Evolutionary conservation across 2,329 filamentous ascomycete genomes (phyloP).

Genomic region (Colletotrichum sp.): DNA sequence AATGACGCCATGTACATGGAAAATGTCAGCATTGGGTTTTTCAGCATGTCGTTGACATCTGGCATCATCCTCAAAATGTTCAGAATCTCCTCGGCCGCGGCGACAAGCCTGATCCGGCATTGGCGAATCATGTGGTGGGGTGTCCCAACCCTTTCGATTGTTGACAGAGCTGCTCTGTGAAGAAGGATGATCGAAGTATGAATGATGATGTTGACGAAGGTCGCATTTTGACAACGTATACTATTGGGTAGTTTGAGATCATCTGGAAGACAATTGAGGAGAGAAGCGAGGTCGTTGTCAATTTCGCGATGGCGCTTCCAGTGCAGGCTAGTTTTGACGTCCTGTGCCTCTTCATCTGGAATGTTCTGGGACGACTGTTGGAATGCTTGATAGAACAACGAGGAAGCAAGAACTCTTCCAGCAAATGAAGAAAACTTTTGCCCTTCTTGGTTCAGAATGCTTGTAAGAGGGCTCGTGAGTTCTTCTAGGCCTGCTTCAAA

Average conservation of each 20-base stretch:
- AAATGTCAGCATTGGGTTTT: slow-evolving; percentile 75
- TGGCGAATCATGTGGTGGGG: slow-evolving; percentile 54
- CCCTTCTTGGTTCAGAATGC: slow-evolving; percentile 52
- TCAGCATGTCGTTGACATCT: slow-evolving; percentile 44
- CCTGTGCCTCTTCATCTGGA: slow-evolving; percentile 59
- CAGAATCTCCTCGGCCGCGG: slow-evolving; percentile 70
- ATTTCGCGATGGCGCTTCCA: slow-evolving; percentile 70
- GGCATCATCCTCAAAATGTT: slow-evolving; percentile 70
- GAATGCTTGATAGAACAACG: slow-evolving; percentile 60
- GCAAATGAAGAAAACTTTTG: slow-evolving; percentile 58
- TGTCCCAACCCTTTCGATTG: slow-evolving; percentile 62
- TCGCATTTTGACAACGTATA: slow-evolving; percentile 62
- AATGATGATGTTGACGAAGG: slow-evolving; percentile 68
- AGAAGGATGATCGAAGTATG: slow-evolving; percentile 73
- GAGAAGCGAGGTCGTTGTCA: slow-evolving; percentile 67
- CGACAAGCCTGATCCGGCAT: slow-evolving; percentile 70
- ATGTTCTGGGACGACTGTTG: slow-evolving; percentile 67
- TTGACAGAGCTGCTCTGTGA: slow-evolving; percentile 74
- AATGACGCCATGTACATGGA: slow-evolving; percentile 74
- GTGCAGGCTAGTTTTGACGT: slow-evolving; percentile 68
- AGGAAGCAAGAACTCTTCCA: slow-evolving; percentile 65
- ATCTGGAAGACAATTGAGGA: slow-evolving; percentile 63
- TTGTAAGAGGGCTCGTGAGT: slow-evolving; percentile 54
- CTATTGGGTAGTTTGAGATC: slow-evolving; percentile 64
- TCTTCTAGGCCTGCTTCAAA: slow-evolving; percentile 61